Percentiles rank a stretch among this genome's conserved stretches.
Conservation (phyloP, 1,139 yeast genomes). For the Suhomyces coccinellae region DNA sequence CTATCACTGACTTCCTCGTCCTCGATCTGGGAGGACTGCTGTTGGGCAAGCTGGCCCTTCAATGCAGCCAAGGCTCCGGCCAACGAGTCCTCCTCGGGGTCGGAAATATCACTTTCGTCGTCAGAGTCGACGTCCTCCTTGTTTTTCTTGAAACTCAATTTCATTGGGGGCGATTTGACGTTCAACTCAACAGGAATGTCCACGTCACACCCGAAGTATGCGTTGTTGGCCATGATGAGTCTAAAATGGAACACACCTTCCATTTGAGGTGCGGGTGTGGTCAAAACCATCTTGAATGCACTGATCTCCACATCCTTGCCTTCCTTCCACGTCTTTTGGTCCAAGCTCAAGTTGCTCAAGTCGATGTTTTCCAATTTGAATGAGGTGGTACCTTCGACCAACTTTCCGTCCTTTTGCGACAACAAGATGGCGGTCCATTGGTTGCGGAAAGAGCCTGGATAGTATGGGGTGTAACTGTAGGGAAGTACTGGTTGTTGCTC, state of each 20-base stretch:
- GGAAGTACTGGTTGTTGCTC: conserved; percentile 68
- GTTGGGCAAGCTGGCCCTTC: conserved; percentile 51
- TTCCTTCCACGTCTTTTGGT: conserved; percentile 49
- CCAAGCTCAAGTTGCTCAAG: conserved; percentile 54
- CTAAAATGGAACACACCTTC: conserved; percentile 66
- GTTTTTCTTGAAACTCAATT: conserved; percentile 17
- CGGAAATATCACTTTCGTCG: conserved; percentile 58
- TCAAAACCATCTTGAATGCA: conserved; percentile 71
- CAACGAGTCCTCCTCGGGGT: conserved; percentile 62
- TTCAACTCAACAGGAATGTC: conserved; percentile 66
- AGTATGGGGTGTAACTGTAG: conserved; percentile 65
- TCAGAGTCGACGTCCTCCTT: conserved; percentile 34
- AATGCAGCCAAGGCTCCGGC: conserved; percentile 67
- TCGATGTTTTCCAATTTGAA: conserved; percentile 54
- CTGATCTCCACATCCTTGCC: conserved; percentile 57
- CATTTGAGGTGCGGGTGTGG: conserved; percentile 69
- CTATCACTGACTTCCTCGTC: conserved; percentile 35
- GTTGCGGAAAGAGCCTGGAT: conserved; percentile 56
- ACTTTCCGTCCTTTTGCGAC: conserved; percentile 73
- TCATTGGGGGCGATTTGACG: conserved; percentile 52
- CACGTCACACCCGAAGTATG: conserved; percentile 70
- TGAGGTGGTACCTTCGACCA: conserved; percentile 65
- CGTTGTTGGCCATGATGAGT: conserved; percentile 60
- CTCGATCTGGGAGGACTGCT: conserved; percentile 28
- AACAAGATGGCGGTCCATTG: conserved; percentile 71